Evolutionary conservation across 352 stramenopile species (phyloP), one percentile per base, ranked within the genome.

Genomic region (Ochromonadaceae sp.): DNA sequence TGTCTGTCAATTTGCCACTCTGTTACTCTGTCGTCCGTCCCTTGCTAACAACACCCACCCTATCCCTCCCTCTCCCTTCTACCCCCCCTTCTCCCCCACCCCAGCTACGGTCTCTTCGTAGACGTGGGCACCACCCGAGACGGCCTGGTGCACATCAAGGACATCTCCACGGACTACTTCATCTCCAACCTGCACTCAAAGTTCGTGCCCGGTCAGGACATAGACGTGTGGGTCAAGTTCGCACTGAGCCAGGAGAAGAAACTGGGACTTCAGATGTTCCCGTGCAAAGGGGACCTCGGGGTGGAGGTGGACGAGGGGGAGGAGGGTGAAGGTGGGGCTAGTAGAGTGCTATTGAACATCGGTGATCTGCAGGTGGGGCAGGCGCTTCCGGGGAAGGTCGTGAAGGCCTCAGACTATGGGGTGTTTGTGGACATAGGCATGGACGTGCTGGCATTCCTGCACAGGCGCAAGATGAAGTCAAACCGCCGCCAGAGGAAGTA

Each of bases 61-160:
- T 5, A 7, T 25, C 22, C n/a, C 40, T 2, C 14, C 9, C 22
- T 34, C 14, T 25, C 9, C 14, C 9, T 36, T 7, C 9, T 25
- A 15, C 40, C 22, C 22, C 22, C 22, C 40, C 22, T 7, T 56
- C 7, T 56, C 36, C 22, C 35, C 35, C 46, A 30, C 10, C 20
- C 43, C 28, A 60, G 52, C 17, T 46, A 30, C 47, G 52, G 52
- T 5, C 22, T 60, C n/a, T 60, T 50, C 35, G 52, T 60, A 4
- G 52, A 60, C 35, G 32, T 60, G 20, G 52, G 52, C n/a, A 31
- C 30, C 5, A 10, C 20, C 17, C 30, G 3, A 52, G 52, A 60
- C 47, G 52, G 52, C 30, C 31, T 60, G 36, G 31, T 60, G 32
- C 52, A 60, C 22, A 60, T 60, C 22, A 50, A 57, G 31, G 52